These are phyloP conservation scores for Annona cherimola DNA, from an alignment of 164 flowering plant species.

Conservation along the genomic window DNA sequence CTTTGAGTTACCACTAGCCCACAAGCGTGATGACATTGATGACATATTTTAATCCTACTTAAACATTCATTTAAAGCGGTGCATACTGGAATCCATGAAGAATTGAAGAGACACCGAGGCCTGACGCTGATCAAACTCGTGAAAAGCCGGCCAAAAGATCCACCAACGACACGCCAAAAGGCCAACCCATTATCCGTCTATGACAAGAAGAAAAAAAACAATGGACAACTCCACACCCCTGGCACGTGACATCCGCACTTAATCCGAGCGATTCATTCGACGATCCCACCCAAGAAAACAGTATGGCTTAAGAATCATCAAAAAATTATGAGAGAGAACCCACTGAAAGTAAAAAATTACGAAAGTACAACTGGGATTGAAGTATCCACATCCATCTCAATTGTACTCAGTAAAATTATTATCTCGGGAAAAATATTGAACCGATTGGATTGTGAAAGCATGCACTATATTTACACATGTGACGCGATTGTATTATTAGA, in stretches of 20 bases:
- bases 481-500: background rate
- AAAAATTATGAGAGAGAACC: background rate
- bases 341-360: background rate
- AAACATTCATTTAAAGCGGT: too few species aligned
- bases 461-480: background rate
- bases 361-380: background rate
- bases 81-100: too few species aligned
- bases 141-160: background rate
- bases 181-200: too few species aligned
- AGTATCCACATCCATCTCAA: background rate
- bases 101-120: too few species aligned
- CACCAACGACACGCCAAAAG: background rate
- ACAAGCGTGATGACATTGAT: too few species aligned
- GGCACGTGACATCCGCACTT: background rate
- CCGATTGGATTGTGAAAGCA: background rate
- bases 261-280: background rate
- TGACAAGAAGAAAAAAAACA: too few species aligned
- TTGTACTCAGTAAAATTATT: too few species aligned
- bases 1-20: too few species aligned
- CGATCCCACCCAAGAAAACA: background rate
- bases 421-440: background rate
- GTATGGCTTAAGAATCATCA: background rate
- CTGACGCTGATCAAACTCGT: background rate
- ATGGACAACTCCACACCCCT: background rate
- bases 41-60: too few species aligned